A percentile compares a stretch with the other conserved stretches of the same genome.
These are phyloP conservation scores for California macrophylla DNA, from an alignment of 441 rosid species.

Conservation along the genomic window DNA sequence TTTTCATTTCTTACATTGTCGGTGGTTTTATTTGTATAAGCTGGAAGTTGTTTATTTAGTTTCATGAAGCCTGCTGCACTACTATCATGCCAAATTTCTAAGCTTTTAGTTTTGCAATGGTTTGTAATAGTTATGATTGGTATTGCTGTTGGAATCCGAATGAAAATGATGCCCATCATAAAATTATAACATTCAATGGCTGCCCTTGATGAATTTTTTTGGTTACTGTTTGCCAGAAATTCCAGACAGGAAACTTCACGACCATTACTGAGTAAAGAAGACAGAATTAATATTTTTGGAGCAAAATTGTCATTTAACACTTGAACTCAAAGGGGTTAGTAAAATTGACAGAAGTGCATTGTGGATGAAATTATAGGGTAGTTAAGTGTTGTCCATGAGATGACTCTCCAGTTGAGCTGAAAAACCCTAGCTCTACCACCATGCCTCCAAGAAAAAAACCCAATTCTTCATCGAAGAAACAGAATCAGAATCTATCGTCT, in stretches of 20 bases:
- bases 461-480: constrained; percentile 38
- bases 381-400: neutral
- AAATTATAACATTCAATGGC: neutral
- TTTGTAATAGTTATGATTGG: neutral
- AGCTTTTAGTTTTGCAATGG: neutral
- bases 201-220: neutral
- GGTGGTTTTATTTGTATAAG: neutral
- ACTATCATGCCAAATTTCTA: neutral
- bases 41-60: neutral
- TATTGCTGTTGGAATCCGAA: neutral
- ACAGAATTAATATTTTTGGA: too few species aligned
- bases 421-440: neutral
- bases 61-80: neutral
- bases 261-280: too few species aligned
- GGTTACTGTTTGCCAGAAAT: neutral
- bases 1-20: neutral
- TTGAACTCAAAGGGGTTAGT: too few species aligned
- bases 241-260: neutral
- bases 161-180: neutral
- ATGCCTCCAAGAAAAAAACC: constrained; percentile 79
- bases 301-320: too few species aligned
- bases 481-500: constrained; percentile 27
- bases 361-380: too few species aligned
- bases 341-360: too few species aligned
- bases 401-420: neutral